These are phyloP conservation scores for Cryptosporidium sp. DNA, from an alignment of 169 alveolate species.

Conservation along the genomic window DNA sequence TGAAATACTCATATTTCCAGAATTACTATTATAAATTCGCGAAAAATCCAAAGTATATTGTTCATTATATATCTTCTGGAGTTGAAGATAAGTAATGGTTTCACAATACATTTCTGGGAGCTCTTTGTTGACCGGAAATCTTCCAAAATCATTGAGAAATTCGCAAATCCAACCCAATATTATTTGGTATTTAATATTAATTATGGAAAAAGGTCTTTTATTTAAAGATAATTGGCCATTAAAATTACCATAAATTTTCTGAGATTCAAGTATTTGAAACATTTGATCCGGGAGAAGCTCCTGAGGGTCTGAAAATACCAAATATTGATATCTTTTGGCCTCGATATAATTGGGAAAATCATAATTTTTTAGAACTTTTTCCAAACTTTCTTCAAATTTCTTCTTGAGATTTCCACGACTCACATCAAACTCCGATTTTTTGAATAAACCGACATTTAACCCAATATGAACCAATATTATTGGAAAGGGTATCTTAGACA, in stretches of 20 bases:
- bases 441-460: background rate
- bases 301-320: conserved; percentile 18
- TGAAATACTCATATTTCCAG: background rate
- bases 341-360: conserved; percentile 10
- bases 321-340: conserved; percentile 14
- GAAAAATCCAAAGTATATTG: conserved; percentile 1
- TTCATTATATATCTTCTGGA: conserved; percentile 32
- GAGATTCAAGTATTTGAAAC: background rate
- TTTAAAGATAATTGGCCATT: background rate
- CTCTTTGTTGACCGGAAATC: conserved; percentile 32
- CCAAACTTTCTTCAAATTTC: background rate
- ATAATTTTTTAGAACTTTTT: background rate
- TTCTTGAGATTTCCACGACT: background rate
- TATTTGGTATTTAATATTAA: conserved; percentile 6
- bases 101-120: conserved; percentile 61
- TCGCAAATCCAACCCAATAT: conserved; percentile 1
- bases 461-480: conserved; percentile 17
- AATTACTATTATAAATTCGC: background rate
- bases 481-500: conserved; percentile 47
- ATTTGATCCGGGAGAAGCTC: background rate
- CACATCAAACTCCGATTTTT: background rate
- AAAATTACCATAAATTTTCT: background rate
- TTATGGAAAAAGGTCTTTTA: background rate
- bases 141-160: background rate
- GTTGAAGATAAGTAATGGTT: conserved; percentile 7